A percentile compares a stretch with the other conserved stretches of the same genome.
phyloP scores from a whole-genome alignment of 2,329 filamentous ascomycete genomes.

The Alternaria panax region DNA sequence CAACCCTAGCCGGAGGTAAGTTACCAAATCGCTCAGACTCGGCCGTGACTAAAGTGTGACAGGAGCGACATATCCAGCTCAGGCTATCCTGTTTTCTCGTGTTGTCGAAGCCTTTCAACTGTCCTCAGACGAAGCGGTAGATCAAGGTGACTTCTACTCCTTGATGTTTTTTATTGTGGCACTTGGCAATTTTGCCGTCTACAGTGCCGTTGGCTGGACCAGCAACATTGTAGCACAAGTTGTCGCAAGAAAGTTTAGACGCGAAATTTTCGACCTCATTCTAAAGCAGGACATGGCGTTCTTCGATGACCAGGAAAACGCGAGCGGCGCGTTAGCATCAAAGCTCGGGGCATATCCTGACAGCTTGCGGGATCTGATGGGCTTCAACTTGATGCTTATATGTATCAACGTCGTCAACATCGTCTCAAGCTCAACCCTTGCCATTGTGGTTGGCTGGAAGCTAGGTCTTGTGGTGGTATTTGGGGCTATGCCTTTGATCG shows the following conservation, averaged over 20 bases:
- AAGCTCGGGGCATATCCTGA: slow-evolving; percentile 75
- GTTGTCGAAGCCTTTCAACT: slow-evolving; percentile 59
- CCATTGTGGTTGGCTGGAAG: slow-evolving; percentile 85
- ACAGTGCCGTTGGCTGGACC: slow-evolving; percentile 55
- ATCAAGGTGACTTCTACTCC: slow-evolving; percentile 59
- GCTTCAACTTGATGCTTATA: slow-evolving; percentile 85
- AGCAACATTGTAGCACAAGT: slow-evolving; percentile 56
- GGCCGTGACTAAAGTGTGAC: slow-evolving; percentile 15
- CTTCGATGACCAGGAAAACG: slow-evolving; percentile 90
- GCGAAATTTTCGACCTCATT: slow-evolving; percentile 79
- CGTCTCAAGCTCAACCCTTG: slow-evolving; percentile 72
- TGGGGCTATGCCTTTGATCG: slow-evolving; percentile 50
- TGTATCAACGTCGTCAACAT: slow-evolving; percentile 82
- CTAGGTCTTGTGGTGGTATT: slow-evolving; percentile 81
- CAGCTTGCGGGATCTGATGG: slow-evolving; percentile 85
- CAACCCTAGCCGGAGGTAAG: slow-evolving; percentile 44
- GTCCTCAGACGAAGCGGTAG: slow-evolving; percentile 47
- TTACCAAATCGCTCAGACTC: neutral
- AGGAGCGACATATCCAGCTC: slow-evolving; percentile 57
- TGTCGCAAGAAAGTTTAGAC: slow-evolving; percentile 44
- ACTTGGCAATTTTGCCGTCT: slow-evolving; percentile 55
- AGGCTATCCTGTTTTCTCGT: slow-evolving; percentile 60
- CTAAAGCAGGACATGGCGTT: slow-evolving; percentile 92
- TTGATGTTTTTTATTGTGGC: slow-evolving; percentile 66
- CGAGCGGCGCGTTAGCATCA: slow-evolving; percentile 81